Evolutionary conservation across 805 yeast species (phyloP), one percentile per base, ranked within the genome.

Genomic region (Saturnispora mendoncae): DNA sequence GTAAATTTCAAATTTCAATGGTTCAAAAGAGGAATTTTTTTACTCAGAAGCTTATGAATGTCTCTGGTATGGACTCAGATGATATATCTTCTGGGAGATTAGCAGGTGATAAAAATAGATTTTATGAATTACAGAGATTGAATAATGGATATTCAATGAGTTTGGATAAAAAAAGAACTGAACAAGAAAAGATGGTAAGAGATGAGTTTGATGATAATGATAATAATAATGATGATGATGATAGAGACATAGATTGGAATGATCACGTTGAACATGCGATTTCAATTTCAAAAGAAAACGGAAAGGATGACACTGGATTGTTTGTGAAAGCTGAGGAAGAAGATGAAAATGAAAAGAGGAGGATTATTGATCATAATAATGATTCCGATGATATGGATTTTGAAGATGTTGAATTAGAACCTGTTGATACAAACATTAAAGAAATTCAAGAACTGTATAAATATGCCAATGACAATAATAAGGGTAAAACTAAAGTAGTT

Each of bases 1-100:
- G 97, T 14, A 80, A 74, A 51, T 92, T 92, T 58, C 99, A 92
- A 58, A 84, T 92, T 46, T 78, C 84, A 51, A 84, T 90, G 74
- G 97, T 92, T 1, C 83, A 85, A 50, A 86, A 86, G 57, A 70
- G 99, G 46, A 92, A 92, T 58, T 87, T 75, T 55, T 78, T 82
- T 50, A 90, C 98, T 0, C 97, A 92, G 60, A 72, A 76, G 48
- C 66, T 92, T 29, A 80, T 92, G 84, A 79, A 78, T 48, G 76
- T 82, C 1, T 74, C 84, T 7, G 97, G 97, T 0, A 70, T 84
- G 77, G 83, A 80, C 28, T 44, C 41, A 10, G 54, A 58, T 12
- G 55, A 49, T 25, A 51, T 60, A 13, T 59, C 68, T 0, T 64
- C 71, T 7, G 62, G 74, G 43, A 68, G 96, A 39, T 75, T 92